Base-by-base conservation (phyloP, 2,329 filamentous ascomycete species). In the Apiospora pterosperma region DNA sequence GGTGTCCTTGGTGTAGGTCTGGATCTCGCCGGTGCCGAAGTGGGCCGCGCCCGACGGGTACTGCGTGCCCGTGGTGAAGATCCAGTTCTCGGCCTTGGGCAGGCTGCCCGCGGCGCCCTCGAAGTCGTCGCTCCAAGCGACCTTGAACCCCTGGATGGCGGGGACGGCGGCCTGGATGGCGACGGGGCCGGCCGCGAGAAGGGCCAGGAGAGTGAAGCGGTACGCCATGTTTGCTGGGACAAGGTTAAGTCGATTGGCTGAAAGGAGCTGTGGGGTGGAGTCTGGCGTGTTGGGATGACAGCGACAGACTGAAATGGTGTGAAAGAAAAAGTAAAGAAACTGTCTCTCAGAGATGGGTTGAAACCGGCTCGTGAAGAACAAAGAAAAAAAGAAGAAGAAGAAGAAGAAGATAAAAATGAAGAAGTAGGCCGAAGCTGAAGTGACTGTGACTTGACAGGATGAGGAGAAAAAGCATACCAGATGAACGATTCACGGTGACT, bases 11-110 rank as follows among this genome's bases (percentile, higher is more conserved):
- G 81, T 84, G 73, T 84, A 84, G 1, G 74, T 77, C 70, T 85
- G 74, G 21, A 80, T 74, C 70, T 85, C 82, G 64, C 78, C 76
- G 4, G 82, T 85, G 60, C 83, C 82, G 82, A 82, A 85, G 66
- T 79, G 74, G 8, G 72, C 62, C 0, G 81, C 72, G 0, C 82
- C 82, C n/a, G 79, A 79, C 1, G 80, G 75, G 67, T 85, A 85
- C 11, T 69, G 67, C 0, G 80, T 84, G 60, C 83, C 82, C n/a
- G 74, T 70, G 66, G 80, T 76, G 61, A 79, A 67, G 36, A 75
- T 73, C 82, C 82, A 85, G 69, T 80, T 82, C 16, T 73, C 70
- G 28, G 72, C 52, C 41, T 77, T 76, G 3, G 79, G 78, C 5
- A 76, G 74, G 10, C 73, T 68, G 34, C 73, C 73, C 61, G 67